These are phyloP conservation scores for Umbellularia californica DNA, from an alignment of 164 flowering plant species.

Conservation along the genomic window DNA sequence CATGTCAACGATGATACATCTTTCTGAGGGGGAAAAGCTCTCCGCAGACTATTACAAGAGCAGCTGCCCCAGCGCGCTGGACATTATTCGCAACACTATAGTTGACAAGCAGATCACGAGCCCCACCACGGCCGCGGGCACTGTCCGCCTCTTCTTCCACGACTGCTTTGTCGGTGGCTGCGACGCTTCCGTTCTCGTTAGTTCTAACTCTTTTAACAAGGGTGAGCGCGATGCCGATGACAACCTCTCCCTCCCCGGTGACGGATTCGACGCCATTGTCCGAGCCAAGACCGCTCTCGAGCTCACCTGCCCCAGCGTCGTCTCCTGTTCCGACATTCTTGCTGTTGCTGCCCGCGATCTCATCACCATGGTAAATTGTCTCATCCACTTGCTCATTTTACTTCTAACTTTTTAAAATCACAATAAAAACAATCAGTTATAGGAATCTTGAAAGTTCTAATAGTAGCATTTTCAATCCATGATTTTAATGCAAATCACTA, in stretches of 20 bases:
- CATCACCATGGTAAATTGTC: constrained; percentile 28
- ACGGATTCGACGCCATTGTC: constrained; percentile 57
- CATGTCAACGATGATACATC: not conserved
- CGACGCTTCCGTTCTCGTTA: constrained; percentile 55
- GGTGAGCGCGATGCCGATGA: constrained; percentile 71
- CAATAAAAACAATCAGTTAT: no score
- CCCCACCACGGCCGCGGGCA: constrained; percentile 68
- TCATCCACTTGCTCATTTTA: no score
- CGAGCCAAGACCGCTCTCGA: constrained; percentile 60
- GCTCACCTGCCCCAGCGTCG: constrained; percentile 61
- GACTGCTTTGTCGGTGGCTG: constrained; percentile 63
- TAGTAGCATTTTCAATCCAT: no score
- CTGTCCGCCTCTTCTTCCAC: constrained; percentile 59
- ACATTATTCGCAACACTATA: constrained; percentile 34
- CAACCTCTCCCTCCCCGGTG: constrained; percentile 74
- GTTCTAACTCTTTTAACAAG: constrained; percentile 46
- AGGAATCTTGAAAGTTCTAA: no score
- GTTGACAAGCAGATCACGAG: constrained; percentile 42
- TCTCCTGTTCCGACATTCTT: constrained; percentile 71
- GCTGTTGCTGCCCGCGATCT: constrained; percentile 58
- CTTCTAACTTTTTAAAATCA: no score
- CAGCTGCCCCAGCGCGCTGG: constrained; percentile 39
- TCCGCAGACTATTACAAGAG: constrained; percentile 38
- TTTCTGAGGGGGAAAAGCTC: constrained; percentile 15
- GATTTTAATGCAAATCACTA: no score